These are phyloP conservation scores for Diaporthe humulicola DNA, from an alignment of 2,329 filamentous ascomycete species.

Conservation along the genomic window DNA sequence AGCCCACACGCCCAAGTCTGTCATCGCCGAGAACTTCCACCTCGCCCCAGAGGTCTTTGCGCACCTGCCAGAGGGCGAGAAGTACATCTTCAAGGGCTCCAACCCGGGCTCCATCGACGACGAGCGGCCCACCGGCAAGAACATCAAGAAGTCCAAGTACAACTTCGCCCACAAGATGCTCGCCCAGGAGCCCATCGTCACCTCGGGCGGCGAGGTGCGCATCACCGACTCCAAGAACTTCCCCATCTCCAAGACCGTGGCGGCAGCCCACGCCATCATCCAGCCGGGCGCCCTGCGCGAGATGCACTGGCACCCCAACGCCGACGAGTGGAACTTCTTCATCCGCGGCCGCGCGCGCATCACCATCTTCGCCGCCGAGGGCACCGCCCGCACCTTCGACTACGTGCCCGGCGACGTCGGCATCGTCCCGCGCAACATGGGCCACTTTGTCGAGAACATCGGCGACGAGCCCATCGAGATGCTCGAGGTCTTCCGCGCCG, in stretches of 20 bases:
- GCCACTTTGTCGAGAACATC: slow-evolving; percentile 86
- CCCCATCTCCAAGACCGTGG: slow-evolving; percentile 78
- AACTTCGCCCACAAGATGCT: slow-evolving; percentile 80
- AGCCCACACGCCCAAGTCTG: slow-evolving; percentile 79
- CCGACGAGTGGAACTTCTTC: slow-evolving; percentile 87
- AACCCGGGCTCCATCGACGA: slow-evolving; percentile 78
- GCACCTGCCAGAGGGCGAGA: slow-evolving; percentile 74
- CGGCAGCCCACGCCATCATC: slow-evolving; percentile 79
- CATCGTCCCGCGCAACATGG: slow-evolving; percentile 82
- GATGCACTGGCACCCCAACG: slow-evolving; percentile 87
- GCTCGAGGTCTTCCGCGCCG: slow-evolving; percentile 80
- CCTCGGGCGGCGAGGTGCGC: slow-evolving; percentile 78
- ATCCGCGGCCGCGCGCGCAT: slow-evolving; percentile 78
- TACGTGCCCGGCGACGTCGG: slow-evolving; percentile 82
- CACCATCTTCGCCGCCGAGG: slow-evolving; percentile 79
- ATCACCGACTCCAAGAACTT: slow-evolving; percentile 85
- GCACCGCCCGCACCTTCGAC: slow-evolving; percentile 80
- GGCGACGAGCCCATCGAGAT: slow-evolving; percentile 82
- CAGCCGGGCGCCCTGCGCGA: slow-evolving; percentile 80
- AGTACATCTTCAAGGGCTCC: slow-evolving; percentile 79
- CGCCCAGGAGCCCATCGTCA: slow-evolving; percentile 74
- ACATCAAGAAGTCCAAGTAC: slow-evolving; percentile 62
- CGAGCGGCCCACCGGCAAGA: slow-evolving; percentile 74
- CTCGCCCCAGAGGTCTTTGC: slow-evolving; percentile 78
- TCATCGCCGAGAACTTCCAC: slow-evolving; percentile 82